These are phyloP conservation scores for Rehmannia glutinosa DNA, from an alignment of 257 asterid genomes.

Conservation along the genomic window DNA sequence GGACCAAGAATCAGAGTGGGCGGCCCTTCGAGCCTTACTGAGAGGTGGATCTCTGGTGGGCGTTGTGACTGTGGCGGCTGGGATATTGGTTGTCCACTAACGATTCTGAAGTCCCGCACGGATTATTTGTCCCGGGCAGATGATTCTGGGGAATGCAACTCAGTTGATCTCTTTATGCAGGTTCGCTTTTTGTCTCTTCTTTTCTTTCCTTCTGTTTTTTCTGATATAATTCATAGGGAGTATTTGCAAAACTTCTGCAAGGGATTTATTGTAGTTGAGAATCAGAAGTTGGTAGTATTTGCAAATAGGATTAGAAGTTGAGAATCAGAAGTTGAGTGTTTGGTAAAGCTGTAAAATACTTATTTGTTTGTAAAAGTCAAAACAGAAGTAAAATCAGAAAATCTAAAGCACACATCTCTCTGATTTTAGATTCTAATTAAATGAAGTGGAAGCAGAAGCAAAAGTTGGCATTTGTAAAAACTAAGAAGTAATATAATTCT, in stretches of 20 bases:
- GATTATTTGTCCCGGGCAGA: constrained; percentile 25
- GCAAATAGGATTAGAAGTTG: too few relatives aligned
- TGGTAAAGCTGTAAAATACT: too few relatives aligned
- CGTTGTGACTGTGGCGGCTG: constrained; percentile 95
- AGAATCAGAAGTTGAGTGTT: too few relatives aligned
- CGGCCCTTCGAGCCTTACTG: constrained; percentile 73
- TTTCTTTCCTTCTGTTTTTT: constrained; percentile 33
- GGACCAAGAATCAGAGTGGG: constrained; percentile 63
- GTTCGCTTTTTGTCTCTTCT: constrained; percentile 26
- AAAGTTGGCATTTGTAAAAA: too few relatives aligned
- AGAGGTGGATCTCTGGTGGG: constrained; percentile 82
- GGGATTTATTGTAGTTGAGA: too few relatives aligned
- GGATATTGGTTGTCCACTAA: constrained; percentile 86
- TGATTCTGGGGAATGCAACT: constrained; percentile 45
- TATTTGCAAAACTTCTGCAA: background rate
- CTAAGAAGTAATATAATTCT: too few relatives aligned
- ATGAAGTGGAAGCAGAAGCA: too few relatives aligned
- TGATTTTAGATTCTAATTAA: too few relatives aligned
- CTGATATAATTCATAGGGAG: constrained; percentile 31
- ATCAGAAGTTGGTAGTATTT: too few relatives aligned
- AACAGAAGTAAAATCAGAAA: too few relatives aligned
- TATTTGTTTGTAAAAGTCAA: too few relatives aligned
- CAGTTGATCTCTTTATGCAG: constrained; percentile 69
- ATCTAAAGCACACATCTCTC: too few relatives aligned
- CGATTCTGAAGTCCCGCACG: constrained; percentile 41